Base-by-base conservation (phyloP, 1,139 yeast genomes). In the Candida sp. region DNA sequence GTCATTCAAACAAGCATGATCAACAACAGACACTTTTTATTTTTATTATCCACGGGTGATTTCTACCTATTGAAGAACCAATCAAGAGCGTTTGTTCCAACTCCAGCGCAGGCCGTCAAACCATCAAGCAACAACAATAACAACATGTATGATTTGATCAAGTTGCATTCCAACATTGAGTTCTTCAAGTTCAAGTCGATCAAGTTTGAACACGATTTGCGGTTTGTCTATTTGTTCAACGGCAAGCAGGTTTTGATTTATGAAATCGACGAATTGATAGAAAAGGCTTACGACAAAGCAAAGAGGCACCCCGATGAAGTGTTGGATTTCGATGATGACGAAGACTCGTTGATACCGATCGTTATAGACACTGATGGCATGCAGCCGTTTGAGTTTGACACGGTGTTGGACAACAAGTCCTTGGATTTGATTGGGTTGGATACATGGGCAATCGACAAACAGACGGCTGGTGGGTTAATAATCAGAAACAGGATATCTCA, bases 111-210 rank as follows among this genome's bases (percentile, higher is more conserved):
- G 11, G 50, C 49, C 1, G 38, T 56, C 5, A 51, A 54, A 44
- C 59, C 65, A 43, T 9, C 42, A 26, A 38, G 12, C 12, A 26
- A 38, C 12, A 26, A 38, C 9, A 25, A 26, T 6, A 66, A 66
- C 44, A 72, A 70, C 50, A 69, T 72, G 63, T 76, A 74, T 55
- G 78, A 73, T 48, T 66, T 77, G 58, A 67, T 72, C n/a, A 62
- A 65, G 42, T 56, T 77, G 17, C 62, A 63, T 39, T 53, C 63
- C 1, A 65, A 67, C 1, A 69, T 75, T 35, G 80, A 75, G 49
- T 63, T 56, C 23, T 71, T 74, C 53, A 67, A 68, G 47, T 61
- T 71, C n/a, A 63, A 65, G 46, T 48, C 57, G 8, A 63, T 68
- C 6, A 57, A 54, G 11, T 60, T 63, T 44, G 58, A 55, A 44